Evolutionary conservation across 192 early-diverging fungal species (phyloP), one percentile per base, ranked within the genome.

Genomic region (Helicostylum pulchrum): DNA sequence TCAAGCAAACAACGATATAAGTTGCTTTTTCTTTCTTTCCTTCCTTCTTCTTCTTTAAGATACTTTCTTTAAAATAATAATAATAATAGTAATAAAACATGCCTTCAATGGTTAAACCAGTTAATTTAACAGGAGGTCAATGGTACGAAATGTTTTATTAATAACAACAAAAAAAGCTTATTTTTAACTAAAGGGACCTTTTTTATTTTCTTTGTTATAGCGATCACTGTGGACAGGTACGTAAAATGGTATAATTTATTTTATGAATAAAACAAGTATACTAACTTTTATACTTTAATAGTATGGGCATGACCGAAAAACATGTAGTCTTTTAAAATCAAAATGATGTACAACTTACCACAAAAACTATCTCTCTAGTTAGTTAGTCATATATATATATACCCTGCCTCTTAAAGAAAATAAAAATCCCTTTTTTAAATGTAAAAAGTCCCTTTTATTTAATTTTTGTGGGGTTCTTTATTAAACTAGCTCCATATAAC

Each of bases 401-500:
- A 36, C 36, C 36, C 36, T 39, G 0, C 9, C 4, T 46, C 23
- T 21, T 19, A 32, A 19, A 57, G 17, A 20, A 57, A 19, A 34
- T n/a, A 17, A 42, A 15, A n/a, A n/a, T n/a, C n/a, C n/a, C n/a
- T n/a, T n/a, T n/a, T n/a, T n/a, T 46, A 46, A 46, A n/a, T n/a
- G n/a, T n/a, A 46, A 46, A 46, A n/a, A 46, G 11, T 46, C 1
- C 45, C n/a, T 46, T 51, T 31, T 42, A 26, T 26, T 26, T 26
- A n/a, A n/a, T n/a, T 26, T 26, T 26, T 26, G 26, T 26, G 26
- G 26, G 26, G 26, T 26, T 26, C 26, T 26, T 26, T 26, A 26
- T 76, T 80, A 89, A 61, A 86, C 69, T 20, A 87, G 66, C 62
- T 87, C 88, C 70, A 87, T 76, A 64, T 88, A 91, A 15, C 86